phyloP scores from a whole-genome alignment of 176 grass and related monocot species.

The Oryza rufipogon region DNA sequence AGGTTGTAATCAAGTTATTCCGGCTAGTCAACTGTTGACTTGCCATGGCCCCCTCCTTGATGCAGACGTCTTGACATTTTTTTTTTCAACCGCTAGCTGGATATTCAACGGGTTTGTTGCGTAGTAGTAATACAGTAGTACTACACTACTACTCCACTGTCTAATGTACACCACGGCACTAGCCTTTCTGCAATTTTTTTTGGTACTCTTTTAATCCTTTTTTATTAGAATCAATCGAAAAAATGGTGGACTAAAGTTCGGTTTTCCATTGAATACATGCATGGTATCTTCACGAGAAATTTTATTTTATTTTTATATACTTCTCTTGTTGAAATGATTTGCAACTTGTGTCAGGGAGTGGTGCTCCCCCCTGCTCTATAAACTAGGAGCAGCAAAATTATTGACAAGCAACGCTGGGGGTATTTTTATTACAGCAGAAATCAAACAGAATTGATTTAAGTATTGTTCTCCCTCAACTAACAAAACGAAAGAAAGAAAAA shows the following conservation, averaged over 20 bases:
- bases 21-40: neutral
- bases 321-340: neutral
- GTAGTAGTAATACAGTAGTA: neutral
- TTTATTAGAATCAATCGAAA: too few relatives aligned
- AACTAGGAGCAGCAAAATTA: neutral
- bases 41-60: neutral
- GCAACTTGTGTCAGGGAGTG: neutral
- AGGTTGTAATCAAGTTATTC: neutral
- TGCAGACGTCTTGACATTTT: neutral
- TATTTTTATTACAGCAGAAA: neutral
- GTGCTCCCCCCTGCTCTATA: neutral
- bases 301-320: too few relatives aligned
- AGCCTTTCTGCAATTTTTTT: neutral
- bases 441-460: too few relatives aligned
- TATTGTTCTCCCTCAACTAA: neutral
- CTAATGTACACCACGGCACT: neutral
- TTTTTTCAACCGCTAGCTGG: neutral
- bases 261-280: neutral
- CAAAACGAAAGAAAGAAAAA: neutral
- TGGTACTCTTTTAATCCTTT: neutral
- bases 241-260: too few relatives aligned
- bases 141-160: neutral
- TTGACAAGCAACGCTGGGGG: neutral
- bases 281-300: neutral
- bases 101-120: neutral